Conservation (phyloP, 164 flowering plant genomes). For the Umbilicus rupestris region DNA sequence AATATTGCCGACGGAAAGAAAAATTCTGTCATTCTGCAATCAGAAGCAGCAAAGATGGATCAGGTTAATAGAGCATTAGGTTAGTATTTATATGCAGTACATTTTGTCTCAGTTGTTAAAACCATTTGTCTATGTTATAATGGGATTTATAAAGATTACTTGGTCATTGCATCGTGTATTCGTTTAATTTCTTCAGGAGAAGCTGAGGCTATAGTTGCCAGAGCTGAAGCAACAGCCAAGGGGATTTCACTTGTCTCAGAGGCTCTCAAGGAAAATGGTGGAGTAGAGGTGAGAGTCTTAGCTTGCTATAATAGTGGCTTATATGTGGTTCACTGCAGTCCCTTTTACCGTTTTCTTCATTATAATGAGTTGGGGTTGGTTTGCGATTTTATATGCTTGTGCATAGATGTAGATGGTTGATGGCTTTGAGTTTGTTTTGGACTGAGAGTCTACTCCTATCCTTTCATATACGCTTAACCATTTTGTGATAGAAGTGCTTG, state of each 20-base stretch:
- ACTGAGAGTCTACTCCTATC: background rate
- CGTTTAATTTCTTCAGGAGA: conserved; percentile 44
- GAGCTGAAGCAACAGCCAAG: conserved; percentile 68
- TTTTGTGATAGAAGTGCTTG: background rate
- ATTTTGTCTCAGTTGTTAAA: background rate
- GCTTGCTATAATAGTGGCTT: background rate
- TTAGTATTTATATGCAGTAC: background rate
- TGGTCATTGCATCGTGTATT: background rate
- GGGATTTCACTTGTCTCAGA: conserved; percentile 50
- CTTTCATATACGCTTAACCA: background rate
- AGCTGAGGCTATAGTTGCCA: conserved; percentile 76
- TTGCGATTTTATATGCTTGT: background rate
- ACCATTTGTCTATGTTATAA: background rate
- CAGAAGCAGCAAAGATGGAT: conserved; percentile 36
- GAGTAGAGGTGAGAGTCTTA: conserved; percentile 52
- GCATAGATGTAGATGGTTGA: background rate
- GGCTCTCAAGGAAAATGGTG: conserved; percentile 54
- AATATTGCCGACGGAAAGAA: conserved; percentile 72
- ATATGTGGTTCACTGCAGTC: background rate
- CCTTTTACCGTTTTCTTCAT: background rate
- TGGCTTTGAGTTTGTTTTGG: background rate
- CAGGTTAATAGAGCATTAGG: conserved; percentile 33
- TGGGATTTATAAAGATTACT: background rate
- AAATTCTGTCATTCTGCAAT: conserved; percentile 23
- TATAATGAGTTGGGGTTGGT: background rate